phyloP scores from a whole-genome alignment of 192 early-diverging fungal genomes.

The Backusella macrospora region DNA sequence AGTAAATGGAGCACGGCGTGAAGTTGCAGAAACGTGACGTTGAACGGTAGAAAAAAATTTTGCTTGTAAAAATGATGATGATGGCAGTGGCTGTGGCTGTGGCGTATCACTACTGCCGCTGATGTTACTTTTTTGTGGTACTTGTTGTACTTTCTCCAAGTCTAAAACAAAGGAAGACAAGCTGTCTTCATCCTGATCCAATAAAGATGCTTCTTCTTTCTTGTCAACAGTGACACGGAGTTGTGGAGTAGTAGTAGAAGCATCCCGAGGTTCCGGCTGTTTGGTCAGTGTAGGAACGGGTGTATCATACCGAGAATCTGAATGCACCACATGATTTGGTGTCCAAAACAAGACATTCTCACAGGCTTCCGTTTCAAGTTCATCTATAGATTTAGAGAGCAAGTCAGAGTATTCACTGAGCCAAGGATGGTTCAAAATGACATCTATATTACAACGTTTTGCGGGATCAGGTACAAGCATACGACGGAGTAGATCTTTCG shows the following conservation, averaged over 20 bases:
- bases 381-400: conserved; percentile 33
- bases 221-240: not conserved
- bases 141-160: not conserved
- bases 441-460: conserved; percentile 69
- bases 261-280: conserved; percentile 19
- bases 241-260: not conserved
- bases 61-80: conserved; percentile 35
- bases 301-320: conserved; percentile 13
- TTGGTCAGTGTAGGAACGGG: conserved; percentile 4
- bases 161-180: not conserved
- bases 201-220: not conserved
- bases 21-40: conserved; percentile 16
- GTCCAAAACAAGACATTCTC: conserved; percentile 12
- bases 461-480: conserved; percentile 92
- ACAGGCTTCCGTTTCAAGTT: conserved; percentile 25
- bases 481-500: conserved; percentile 74
- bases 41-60: conserved; percentile 40
- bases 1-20: conserved; percentile 4
- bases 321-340: conserved; percentile 14
- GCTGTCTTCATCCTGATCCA: not conserved
- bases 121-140: not conserved
- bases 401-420: conserved; percentile 42
- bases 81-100: not conserved
- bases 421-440: conserved; percentile 73
- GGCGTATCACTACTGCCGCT: not conserved